Evolutionary conservation across 805 yeast species (phyloP).

Genomic region (Metschnikowia amazonensis): DNA sequence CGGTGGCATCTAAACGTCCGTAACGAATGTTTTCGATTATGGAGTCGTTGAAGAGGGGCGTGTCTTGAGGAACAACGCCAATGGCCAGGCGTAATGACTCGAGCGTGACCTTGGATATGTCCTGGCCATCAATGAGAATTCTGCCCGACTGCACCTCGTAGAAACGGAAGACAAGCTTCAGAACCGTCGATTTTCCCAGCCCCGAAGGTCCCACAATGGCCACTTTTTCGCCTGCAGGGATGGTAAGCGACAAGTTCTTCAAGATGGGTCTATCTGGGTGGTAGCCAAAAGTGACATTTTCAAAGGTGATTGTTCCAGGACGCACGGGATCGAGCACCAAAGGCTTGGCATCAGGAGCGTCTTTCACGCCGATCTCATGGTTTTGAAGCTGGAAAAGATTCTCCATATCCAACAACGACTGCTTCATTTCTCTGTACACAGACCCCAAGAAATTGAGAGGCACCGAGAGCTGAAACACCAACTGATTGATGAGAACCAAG

Average conservation of each 20-base stretch:
- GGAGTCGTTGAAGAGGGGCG: conserved; percentile 90
- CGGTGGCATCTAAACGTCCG: conserved; percentile 71
- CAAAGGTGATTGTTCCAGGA: conserved; percentile 81
- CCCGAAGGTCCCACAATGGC: conserved; percentile 98
- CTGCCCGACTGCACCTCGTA: conserved; percentile 79
- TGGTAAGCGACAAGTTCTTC: conserved; percentile 71
- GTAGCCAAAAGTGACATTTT: conserved; percentile 90
- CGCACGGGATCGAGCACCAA: conserved; percentile 41
- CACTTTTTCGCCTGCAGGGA: conserved; percentile 87
- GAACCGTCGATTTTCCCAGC: conserved; percentile 87
- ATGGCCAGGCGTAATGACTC: conserved; percentile 69
- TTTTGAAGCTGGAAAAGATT: conserved; percentile 82
- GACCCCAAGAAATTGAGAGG: conserved; percentile 94
- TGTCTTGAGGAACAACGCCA: conserved; percentile 97
- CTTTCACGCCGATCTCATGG: conserved; percentile 62
- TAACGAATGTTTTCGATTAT: conserved; percentile 83
- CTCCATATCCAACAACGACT: conserved; percentile 93
- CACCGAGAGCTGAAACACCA: conserved; percentile 92
- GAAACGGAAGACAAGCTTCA: conserved; percentile 81
- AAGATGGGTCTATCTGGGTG: conserved; percentile 85
- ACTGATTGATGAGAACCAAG: conserved; percentile 87
- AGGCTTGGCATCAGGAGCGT: conserved; percentile 59
- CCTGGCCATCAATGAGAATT: conserved; percentile 84
- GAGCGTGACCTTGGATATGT: conserved; percentile 67
- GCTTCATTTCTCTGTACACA: conserved; percentile 91